Evolutionary conservation across 257 asterid genomes (phyloP).

Genomic region (Ophiorrhiza pumila): DNA sequence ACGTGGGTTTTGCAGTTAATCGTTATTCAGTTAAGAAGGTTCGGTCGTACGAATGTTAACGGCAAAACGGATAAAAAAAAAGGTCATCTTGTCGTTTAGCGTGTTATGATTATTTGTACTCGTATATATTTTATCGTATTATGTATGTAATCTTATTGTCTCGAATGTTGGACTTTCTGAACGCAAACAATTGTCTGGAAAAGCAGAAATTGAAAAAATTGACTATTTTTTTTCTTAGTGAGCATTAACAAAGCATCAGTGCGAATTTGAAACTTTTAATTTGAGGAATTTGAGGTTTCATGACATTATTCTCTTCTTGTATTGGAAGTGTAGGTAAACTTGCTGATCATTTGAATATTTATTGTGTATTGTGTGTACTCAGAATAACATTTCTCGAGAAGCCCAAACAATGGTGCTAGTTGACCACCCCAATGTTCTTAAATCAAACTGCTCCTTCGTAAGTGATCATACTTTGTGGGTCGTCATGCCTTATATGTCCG

Average conservation of each 20-base stretch:
- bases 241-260: neutral
- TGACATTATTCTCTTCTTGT: neutral
- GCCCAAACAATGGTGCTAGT: constrained; percentile 93
- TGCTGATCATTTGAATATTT: constrained; percentile 30
- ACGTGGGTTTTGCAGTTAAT: no score
- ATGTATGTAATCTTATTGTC: neutral
- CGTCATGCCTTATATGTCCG: constrained; percentile 96
- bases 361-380: constrained; percentile 18
- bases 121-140: neutral
- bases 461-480: constrained; percentile 91
- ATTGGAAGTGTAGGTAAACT: neutral
- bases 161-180: neutral
- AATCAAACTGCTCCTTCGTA: constrained; percentile 93
- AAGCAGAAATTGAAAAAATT: no score
- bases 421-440: constrained; percentile 92
- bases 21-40: no score
- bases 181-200: neutral
- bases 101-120: neutral
- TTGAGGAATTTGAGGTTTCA: neutral
- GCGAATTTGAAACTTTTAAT: neutral
- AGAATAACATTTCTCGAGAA: constrained; percentile 91
- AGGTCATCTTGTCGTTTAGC: constrained; percentile 1
- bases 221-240: no score
- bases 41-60: no score
- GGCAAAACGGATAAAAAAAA: neutral